A percentile compares a stretch with the other conserved stretches of the same genome.
Conservation (phyloP, 139 green algal species). For the Auxenochlorella pyrenoidosa region DNA sequence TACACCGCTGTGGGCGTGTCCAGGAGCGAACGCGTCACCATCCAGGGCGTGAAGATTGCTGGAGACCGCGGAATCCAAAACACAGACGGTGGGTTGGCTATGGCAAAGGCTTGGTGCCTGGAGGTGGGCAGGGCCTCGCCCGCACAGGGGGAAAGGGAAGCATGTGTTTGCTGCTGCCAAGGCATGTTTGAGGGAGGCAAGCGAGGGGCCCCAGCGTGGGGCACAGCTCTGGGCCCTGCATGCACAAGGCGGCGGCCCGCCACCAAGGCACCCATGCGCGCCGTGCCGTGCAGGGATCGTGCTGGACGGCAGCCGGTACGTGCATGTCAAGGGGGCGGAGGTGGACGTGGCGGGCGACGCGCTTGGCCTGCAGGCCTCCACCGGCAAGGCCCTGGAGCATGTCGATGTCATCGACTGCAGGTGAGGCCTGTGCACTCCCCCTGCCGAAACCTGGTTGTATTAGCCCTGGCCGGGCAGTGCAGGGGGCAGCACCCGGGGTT, state of each 20-base stretch:
- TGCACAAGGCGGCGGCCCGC: no score
- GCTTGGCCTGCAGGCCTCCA: slow-evolving; percentile 49
- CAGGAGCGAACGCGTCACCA: slow-evolving; percentile 30
- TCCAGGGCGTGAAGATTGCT: slow-evolving; percentile 36
- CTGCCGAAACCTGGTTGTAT: no score
- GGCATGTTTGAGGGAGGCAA: no score
- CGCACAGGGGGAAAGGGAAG: no score
- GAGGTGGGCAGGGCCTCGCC: no score
- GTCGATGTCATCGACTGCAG: slow-evolving; percentile 22
- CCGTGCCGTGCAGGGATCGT: slow-evolving; percentile 43
- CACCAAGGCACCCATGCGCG: no score
- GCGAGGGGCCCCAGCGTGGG: no score
- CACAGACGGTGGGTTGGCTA: slow-evolving; percentile 48
- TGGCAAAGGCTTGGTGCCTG: no score
- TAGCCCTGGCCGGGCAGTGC: no score
- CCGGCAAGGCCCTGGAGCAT: background rate
- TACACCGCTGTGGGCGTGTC: slow-evolving; percentile 37
- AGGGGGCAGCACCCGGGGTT: no score
- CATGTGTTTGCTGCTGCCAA: no score
- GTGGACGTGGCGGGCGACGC: slow-evolving; percentile 54
- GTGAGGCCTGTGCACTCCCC: background rate
- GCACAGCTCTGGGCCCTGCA: no score
- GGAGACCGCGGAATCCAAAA: slow-evolving; percentile 52
- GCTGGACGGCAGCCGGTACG: slow-evolving; percentile 44
- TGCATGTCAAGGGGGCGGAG: slow-evolving; percentile 20